phyloP scores from a whole-genome alignment of 768 basidiomycete species.

The Pisolithus albus region DNA sequence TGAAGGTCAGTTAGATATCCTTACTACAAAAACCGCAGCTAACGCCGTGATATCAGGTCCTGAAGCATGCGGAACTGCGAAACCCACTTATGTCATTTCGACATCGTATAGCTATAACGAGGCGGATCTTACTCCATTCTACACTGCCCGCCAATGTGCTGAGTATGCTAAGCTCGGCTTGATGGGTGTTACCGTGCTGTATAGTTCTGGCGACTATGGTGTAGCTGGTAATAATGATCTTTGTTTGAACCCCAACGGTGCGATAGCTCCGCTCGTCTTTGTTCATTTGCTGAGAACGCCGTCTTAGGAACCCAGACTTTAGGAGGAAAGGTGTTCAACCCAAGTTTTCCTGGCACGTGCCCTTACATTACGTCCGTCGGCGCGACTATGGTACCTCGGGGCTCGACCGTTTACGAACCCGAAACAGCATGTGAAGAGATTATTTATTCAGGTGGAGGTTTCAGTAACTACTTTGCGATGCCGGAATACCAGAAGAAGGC shows the following conservation, averaged over 20 bases:
- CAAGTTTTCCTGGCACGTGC: slow-evolving; percentile 37
- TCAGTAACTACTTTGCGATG: slow-evolving; percentile 37
- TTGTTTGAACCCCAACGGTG: slow-evolving; percentile 29
- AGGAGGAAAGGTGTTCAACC: slow-evolving; percentile 32
- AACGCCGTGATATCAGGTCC: slow-evolving; percentile 11
- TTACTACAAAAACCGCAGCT: neutral
- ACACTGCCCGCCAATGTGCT: slow-evolving; percentile 35
- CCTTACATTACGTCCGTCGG: slow-evolving; percentile 37
- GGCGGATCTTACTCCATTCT: slow-evolving; percentile 27
- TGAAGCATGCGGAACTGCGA: slow-evolving; percentile 32
- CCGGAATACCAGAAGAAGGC: slow-evolving; percentile 35
- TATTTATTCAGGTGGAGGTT: slow-evolving; percentile 29
- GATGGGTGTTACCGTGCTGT: slow-evolving; percentile 37
- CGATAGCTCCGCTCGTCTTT: neutral
- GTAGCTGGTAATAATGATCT: slow-evolving; percentile 30
- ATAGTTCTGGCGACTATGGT: slow-evolving; percentile 39
- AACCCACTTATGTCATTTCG: slow-evolving; percentile 34
- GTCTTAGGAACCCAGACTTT: slow-evolving; percentile 20
- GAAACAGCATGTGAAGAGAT: slow-evolving; percentile 26
- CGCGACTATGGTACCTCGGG: slow-evolving; percentile 38
- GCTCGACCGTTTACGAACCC: slow-evolving; percentile 22
- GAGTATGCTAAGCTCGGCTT: slow-evolving; percentile 43
- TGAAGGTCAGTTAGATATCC: slow-evolving; percentile 20
- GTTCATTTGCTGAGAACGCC: neutral
- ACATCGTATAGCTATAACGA: slow-evolving; percentile 37